phyloP scores from a whole-genome alignment of 2,329 filamentous ascomycete genomes.

The Pezicula rhizophila region DNA sequence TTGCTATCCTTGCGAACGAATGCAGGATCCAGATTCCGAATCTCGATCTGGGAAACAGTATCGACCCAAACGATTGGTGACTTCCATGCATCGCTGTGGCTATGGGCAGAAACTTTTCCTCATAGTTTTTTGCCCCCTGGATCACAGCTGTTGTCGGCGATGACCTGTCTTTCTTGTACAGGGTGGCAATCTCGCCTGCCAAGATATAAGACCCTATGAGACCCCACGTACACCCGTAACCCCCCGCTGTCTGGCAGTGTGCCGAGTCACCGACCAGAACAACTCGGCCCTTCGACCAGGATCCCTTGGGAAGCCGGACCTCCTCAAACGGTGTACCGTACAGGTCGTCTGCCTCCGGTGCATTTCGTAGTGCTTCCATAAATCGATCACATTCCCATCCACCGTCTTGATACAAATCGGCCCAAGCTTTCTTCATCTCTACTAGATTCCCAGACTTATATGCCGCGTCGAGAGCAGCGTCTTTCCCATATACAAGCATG shows the following conservation, averaged over 20 bases:
- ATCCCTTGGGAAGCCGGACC: slow-evolving; percentile 32
- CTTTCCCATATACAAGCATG: slow-evolving; percentile 12
- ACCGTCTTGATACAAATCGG: slow-evolving; percentile 32
- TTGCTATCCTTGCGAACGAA: background rate
- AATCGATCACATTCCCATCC: slow-evolving; percentile 41
- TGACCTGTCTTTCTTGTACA: background rate
- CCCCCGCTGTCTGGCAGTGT: slow-evolving; percentile 41
- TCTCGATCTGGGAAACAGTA: slow-evolving; percentile 1
- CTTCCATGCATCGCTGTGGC: background rate
- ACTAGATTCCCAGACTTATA: slow-evolving; percentile 19
- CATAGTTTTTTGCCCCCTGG: background rate
- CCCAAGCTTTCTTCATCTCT: slow-evolving; percentile 32
- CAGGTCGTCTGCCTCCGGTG: slow-evolving; percentile 32
- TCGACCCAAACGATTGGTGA: background rate
- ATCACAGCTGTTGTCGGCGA: background rate
- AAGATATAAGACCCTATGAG: slow-evolving; percentile 47
- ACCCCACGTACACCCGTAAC: slow-evolving; percentile 42
- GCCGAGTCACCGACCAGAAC: slow-evolving; percentile 49
- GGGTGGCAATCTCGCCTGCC: slow-evolving; percentile 40
- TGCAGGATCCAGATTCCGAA: slow-evolving; percentile 1
- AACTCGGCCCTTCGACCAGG: slow-evolving; percentile 40
- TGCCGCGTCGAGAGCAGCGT: slow-evolving; percentile 19
- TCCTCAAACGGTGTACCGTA: slow-evolving; percentile 38
- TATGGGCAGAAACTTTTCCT: background rate
- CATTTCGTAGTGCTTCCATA: slow-evolving; percentile 32